These are phyloP conservation scores for Sporothrix dimorphospora DNA, from an alignment of 2,329 filamentous ascomycete species.

Conservation along the genomic window DNA sequence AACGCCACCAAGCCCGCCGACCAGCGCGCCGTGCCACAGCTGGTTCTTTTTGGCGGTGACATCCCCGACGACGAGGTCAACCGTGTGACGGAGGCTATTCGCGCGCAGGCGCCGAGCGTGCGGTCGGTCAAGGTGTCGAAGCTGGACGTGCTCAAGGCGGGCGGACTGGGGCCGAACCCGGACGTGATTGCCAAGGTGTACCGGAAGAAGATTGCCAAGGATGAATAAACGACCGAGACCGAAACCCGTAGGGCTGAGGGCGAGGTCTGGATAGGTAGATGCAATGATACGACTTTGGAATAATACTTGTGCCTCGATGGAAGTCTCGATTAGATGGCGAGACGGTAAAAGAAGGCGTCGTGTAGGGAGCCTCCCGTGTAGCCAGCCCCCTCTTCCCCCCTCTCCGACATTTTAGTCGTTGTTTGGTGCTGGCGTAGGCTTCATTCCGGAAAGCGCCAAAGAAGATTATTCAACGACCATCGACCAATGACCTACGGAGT, in stretches of 20 bases:
- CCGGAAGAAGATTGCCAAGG: slow-evolving; percentile 36
- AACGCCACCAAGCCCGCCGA: slow-evolving; percentile 30
- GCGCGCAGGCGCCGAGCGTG: slow-evolving; percentile 20
- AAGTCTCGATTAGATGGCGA: too few species aligned
- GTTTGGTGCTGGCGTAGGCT: too few species aligned
- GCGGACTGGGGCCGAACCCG: slow-evolving; percentile 38
- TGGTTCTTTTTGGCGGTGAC: slow-evolving; percentile 37
- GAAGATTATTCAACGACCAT: too few species aligned
- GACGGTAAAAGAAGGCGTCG: too few species aligned
- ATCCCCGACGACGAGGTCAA: slow-evolving; percentile 33
- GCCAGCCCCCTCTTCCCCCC: too few species aligned
- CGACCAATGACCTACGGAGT: too few species aligned
- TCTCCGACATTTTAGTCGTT: too few species aligned
- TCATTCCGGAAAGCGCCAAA: too few species aligned
- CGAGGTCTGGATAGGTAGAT: not conserved
- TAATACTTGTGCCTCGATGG: too few species aligned
- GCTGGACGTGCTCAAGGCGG: slow-evolving; percentile 38
- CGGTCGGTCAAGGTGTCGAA: slow-evolving; percentile 37
- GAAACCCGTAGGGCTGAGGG: not conserved
- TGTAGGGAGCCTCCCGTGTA: too few species aligned
- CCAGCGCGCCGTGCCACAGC: slow-evolving; percentile 34
- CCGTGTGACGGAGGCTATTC: slow-evolving; percentile 32
- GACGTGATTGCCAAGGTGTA: slow-evolving; percentile 38
- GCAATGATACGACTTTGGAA: too few species aligned
- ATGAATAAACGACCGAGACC: slow-evolving; percentile 22